Evolutionary conservation across 2,329 filamentous ascomycete genomes (phyloP).

Genomic region (Aspergillus vadensis): DNA sequence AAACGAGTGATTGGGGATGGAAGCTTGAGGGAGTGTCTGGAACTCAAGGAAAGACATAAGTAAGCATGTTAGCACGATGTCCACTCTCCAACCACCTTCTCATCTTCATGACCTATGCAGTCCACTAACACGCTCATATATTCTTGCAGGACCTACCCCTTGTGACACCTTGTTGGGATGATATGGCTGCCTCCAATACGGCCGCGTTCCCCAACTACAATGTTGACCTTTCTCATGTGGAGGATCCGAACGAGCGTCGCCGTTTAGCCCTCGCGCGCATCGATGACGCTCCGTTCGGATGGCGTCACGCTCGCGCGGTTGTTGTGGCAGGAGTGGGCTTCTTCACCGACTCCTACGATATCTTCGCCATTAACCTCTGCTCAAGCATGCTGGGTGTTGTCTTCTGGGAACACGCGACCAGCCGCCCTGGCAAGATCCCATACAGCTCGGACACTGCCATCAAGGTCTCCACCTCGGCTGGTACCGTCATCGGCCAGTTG

Average conservation of each 20-base stretch:
- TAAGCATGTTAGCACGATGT: too few species aligned
- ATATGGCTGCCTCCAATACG: conserved; percentile 52
- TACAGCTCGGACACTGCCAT: conserved; percentile 73
- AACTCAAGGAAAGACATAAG: too few species aligned
- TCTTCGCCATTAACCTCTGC: conserved; percentile 74
- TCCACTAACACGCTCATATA: neutral
- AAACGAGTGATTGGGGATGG: too few species aligned
- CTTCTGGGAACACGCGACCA: conserved; percentile 64
- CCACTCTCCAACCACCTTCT: too few species aligned
- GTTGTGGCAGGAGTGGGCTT: conserved; percentile 82
- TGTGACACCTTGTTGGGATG: neutral
- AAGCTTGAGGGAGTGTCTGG: too few species aligned
- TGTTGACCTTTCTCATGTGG: conserved; percentile 15
- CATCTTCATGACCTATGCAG: too few species aligned
- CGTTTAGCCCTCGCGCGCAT: conserved; percentile 78
- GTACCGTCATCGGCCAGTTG: conserved; percentile 80
- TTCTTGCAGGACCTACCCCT: neutral
- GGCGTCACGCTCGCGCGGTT: conserved; percentile 78
- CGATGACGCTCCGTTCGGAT: conserved; percentile 78
- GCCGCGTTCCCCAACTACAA: conserved; percentile 64
- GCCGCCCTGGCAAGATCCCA: conserved; percentile 58
- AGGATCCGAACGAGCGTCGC: conserved; percentile 74
- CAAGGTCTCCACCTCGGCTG: conserved; percentile 80
- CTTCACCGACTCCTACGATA: conserved; percentile 84
- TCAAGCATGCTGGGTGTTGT: conserved; percentile 78